Conservation (phyloP, 305 asterid species). For the Ruellia speciosa region DNA sequence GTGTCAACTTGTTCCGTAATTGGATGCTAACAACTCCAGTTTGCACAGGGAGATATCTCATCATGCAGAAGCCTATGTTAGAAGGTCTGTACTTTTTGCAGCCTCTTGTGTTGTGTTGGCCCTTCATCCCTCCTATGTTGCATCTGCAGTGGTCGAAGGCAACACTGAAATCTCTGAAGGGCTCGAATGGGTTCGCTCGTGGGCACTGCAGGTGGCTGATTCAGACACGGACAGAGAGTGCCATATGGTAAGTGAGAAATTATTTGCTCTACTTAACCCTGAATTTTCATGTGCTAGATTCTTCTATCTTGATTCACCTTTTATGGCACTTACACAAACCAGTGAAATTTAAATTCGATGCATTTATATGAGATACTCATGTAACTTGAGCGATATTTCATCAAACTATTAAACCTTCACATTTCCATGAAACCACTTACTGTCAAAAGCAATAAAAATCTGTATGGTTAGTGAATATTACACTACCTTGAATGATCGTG, state of each 20-base stretch:
- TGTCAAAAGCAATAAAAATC: too few species aligned
- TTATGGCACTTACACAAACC: too few species aligned
- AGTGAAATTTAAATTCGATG: too few species aligned
- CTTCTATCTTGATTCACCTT: neutral
- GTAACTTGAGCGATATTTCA: too few species aligned
- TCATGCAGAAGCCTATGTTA: constrained; percentile 80
- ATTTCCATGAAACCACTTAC: too few species aligned
- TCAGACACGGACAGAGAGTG: constrained; percentile 4
- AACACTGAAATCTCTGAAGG: constrained; percentile 59
- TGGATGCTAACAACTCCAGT: constrained; percentile 18
- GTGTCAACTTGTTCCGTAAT: constrained; percentile 1
- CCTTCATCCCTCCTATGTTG: constrained; percentile 82
- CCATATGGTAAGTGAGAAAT: neutral
- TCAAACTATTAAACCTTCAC: too few species aligned
- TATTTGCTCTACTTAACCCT: neutral
- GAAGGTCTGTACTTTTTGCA: constrained; percentile 84
- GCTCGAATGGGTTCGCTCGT: constrained; percentile 82
- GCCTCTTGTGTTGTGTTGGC: constrained; percentile 78
- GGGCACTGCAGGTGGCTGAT: constrained; percentile 6
- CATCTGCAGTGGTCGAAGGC: constrained; percentile 66
- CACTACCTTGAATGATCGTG: too few species aligned
- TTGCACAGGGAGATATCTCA: constrained; percentile 61
- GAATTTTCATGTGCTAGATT: neutral
- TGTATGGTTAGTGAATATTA: too few species aligned
- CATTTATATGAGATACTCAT: too few species aligned